Evolutionary conservation across 2,329 filamentous ascomycete species (phyloP), one percentile per base, ranked within the genome.

Genomic region (Pseudogymnoascus sp.): DNA sequence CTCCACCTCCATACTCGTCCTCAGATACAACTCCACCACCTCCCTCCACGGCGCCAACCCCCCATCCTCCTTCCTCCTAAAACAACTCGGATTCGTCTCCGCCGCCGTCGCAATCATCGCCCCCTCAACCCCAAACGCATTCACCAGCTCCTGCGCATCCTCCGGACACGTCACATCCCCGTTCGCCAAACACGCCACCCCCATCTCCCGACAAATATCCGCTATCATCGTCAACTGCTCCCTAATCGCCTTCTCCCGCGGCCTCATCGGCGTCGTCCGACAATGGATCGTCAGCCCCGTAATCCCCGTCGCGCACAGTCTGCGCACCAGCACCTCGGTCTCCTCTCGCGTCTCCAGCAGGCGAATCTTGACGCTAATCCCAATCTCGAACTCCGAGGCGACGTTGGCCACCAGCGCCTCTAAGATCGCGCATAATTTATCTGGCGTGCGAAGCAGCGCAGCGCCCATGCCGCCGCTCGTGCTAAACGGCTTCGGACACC

Each of bases 401-500:
- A 97, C 89, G 67, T 93, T 83, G 64, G 84, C 80, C 2, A 97
- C 93, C 8, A 99, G 80, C 0, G 90, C 87, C 66, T 89, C 86
- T 6, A 99, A 81, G 67, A 99, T 99, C 0, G 87, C 83, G 69
- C 87, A 89, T 0, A 99, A 83, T 71, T 84, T 86, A 68, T 97
- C 93, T 0, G 95, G 93, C 0, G 89, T 93, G 69, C 85, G 85
- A 14, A 99, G 83, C 18, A 99, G 82, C 1, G 93, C 93, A 0
- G 95, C 95, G 60, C 95, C 95, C 95, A 99, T 99, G 60, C 95
- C 95, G 65, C 92, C 92, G 67, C 84, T 84, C 1, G 93, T 96
- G 72, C 90, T 96, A 76, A 99, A 99, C 0, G 93, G 90, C 76
- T 99, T 99, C 0, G 95, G 95, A 73, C 95, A 99, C n/a, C 95